A percentile compares a stretch with the other conserved stretches of the same genome.
Evolutionary conservation across 805 yeast genomes (phyloP).

Genomic region (Candida incommunis): DNA sequence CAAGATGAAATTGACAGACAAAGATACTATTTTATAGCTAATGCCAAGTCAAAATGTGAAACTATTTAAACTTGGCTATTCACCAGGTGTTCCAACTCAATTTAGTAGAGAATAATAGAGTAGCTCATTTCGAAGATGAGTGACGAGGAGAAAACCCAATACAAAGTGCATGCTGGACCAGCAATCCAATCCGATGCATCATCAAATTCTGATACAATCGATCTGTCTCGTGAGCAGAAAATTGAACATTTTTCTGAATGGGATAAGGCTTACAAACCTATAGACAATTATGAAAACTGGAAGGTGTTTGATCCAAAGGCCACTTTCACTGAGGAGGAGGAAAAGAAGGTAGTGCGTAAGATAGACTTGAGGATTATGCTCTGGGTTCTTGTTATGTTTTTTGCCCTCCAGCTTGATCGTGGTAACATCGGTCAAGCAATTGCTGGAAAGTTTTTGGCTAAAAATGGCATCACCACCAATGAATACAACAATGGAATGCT

Average conservation of each 20-base stretch:
- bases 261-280: neutral
- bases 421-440: slow-evolving; percentile 44
- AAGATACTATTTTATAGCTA: no score
- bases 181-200: neutral
- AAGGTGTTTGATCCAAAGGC: slow-evolving; percentile 42
- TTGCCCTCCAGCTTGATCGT: slow-evolving; percentile 45
- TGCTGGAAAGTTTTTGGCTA: slow-evolving; percentile 40
- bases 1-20: no score
- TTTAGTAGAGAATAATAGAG: no score
- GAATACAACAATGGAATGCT: slow-evolving; percentile 50
- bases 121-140: no score
- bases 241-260: neutral
- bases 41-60: neutral
- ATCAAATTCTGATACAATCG: neutral
- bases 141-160: neutral
- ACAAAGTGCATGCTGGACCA: neutral
- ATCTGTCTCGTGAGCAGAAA: neutral
- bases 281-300: slow-evolving; percentile 36
- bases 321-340: slow-evolving; percentile 41
- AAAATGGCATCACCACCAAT: slow-evolving; percentile 37
- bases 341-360: slow-evolving; percentile 32
- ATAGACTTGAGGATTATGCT: slow-evolving; percentile 42
- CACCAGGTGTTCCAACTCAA: neutral
- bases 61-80: neutral
- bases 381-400: slow-evolving; percentile 46